Conservation (phyloP, 2,329 filamentous ascomycete genomes). For the Colletotrichum sublineola region DNA sequence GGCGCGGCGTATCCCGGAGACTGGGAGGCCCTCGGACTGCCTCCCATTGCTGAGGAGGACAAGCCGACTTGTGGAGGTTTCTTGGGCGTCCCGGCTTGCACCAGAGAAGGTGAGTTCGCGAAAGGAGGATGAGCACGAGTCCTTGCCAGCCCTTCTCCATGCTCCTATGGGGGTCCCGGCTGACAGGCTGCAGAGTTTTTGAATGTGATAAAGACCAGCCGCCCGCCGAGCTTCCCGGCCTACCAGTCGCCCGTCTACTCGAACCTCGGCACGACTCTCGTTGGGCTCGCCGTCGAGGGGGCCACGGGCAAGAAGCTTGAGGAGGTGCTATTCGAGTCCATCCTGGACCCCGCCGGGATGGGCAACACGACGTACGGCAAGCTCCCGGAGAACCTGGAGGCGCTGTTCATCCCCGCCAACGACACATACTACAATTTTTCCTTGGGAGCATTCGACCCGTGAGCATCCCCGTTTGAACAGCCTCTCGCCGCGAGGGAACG, state of each 20-base stretch:
- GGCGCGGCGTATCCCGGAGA: conserved; percentile 47
- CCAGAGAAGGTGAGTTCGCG: conserved; percentile 43
- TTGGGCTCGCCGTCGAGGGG: conserved; percentile 60
- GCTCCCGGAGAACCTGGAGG: conserved; percentile 46
- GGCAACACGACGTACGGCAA: conserved; percentile 54
- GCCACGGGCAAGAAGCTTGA: conserved; percentile 56
- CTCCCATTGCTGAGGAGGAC: conserved; percentile 47
- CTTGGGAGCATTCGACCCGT: conserved; percentile 53
- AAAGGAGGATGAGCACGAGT: not conserved
- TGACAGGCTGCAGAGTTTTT: conserved; percentile 44
- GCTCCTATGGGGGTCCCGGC: not conserved
- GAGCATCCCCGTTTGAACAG: conserved; percentile 39
- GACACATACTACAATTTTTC: conserved; percentile 52
- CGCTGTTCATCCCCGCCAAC: conserved; percentile 53
- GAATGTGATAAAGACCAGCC: conserved; percentile 47
- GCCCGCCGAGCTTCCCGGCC: conserved; percentile 56
- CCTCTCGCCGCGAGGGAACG: too few species aligned
- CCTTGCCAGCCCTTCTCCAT: not conserved
- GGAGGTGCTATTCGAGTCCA: conserved; percentile 54
- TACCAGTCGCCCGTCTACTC: conserved; percentile 63
- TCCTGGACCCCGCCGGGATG: conserved; percentile 60
- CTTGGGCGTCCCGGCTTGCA: conserved; percentile 50
- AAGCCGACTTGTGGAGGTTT: conserved; percentile 53
- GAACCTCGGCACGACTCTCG: conserved; percentile 60
- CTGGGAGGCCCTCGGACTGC: conserved; percentile 52